These are phyloP conservation scores for Pleodorina starrii DNA, from an alignment of 139 green algal genomes.

Conservation along the genomic window DNA sequence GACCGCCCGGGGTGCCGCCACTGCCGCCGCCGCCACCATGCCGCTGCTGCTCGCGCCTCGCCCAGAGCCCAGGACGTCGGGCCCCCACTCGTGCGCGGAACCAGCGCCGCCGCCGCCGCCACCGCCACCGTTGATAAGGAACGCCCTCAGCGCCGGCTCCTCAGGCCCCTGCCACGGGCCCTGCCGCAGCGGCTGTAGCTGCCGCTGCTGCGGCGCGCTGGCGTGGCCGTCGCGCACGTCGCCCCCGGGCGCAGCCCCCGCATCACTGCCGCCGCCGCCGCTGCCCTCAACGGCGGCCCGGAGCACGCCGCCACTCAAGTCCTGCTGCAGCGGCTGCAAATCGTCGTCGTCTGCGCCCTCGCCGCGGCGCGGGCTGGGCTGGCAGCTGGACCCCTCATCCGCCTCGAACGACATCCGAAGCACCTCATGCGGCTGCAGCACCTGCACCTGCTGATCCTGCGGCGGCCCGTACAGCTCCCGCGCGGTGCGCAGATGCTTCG, in stretches of 20 bases:
- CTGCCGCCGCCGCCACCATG: no score
- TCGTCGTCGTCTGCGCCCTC: not conserved
- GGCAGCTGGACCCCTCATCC: no score
- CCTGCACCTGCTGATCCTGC: not conserved
- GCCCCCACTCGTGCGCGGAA: no score
- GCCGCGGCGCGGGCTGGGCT: not conserved
- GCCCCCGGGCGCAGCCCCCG: not conserved
- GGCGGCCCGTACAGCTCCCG: not conserved
- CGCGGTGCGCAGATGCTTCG: not conserved
- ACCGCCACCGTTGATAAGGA: not conserved
- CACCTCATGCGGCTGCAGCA: not conserved
- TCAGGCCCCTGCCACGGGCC: not conserved
- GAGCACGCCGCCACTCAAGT: no score
- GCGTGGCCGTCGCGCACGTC: not conserved
- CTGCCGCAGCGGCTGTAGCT: not conserved
- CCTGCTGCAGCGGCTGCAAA: no score
- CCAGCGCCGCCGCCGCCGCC: not conserved
- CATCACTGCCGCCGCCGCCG: not conserved
- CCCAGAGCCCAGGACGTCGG: no score
- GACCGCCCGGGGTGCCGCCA: not conserved
- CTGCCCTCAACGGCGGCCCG: no score
- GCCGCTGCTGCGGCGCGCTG: not conserved
- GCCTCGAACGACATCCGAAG: not conserved
- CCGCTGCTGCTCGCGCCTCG: no score
- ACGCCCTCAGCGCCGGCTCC: not conserved